Conservation (phyloP, 2,329 filamentous ascomycete species). For the Juglanconis juglandina region DNA sequence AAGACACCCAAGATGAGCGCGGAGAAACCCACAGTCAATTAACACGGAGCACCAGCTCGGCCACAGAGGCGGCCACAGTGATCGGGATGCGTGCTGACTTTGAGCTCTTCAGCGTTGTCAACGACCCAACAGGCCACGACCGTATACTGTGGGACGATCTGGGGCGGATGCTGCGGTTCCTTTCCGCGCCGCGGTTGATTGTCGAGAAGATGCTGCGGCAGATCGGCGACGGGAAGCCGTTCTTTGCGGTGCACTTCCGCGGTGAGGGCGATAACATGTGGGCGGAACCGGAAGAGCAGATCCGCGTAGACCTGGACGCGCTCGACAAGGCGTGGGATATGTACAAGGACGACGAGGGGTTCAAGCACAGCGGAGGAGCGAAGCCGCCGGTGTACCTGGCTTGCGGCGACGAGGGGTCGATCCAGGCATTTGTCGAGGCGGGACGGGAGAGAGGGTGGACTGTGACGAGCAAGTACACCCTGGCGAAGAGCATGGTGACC, state of each 20-base stretch:
- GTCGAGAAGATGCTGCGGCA: slow-evolving; percentile 22
- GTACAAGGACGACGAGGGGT: slow-evolving; percentile 15
- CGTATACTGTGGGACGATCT: slow-evolving; percentile 33
- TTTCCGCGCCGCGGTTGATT: slow-evolving; percentile 23
- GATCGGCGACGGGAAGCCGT: slow-evolving; percentile 22
- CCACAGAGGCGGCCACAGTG: slow-evolving; percentile 24
- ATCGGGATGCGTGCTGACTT: slow-evolving; percentile 29
- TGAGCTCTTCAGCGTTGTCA: slow-evolving; percentile 30
- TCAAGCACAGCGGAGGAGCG: neutral
- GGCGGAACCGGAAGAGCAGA: slow-evolving; percentile 29
- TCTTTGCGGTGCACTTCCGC: slow-evolving; percentile 33
- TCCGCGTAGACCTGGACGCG: slow-evolving; percentile 29
- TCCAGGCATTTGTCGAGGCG: slow-evolving; percentile 27
- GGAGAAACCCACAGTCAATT: neutral
- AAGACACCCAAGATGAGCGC: neutral
- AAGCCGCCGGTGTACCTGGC: slow-evolving; percentile 32
- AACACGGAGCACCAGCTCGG: neutral
- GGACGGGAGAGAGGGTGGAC: slow-evolving; percentile 30
- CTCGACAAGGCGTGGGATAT: slow-evolving; percentile 30
- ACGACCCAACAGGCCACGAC: slow-evolving; percentile 32
- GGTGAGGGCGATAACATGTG: slow-evolving; percentile 34
- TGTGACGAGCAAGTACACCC: slow-evolving; percentile 31
- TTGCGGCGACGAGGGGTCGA: slow-evolving; percentile 30
- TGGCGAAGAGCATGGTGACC: slow-evolving; percentile 20
- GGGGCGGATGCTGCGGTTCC: slow-evolving; percentile 28